phyloP scores from a whole-genome alignment of 139 green algal genomes.

The Limnomonas spitsbergensis region DNA sequence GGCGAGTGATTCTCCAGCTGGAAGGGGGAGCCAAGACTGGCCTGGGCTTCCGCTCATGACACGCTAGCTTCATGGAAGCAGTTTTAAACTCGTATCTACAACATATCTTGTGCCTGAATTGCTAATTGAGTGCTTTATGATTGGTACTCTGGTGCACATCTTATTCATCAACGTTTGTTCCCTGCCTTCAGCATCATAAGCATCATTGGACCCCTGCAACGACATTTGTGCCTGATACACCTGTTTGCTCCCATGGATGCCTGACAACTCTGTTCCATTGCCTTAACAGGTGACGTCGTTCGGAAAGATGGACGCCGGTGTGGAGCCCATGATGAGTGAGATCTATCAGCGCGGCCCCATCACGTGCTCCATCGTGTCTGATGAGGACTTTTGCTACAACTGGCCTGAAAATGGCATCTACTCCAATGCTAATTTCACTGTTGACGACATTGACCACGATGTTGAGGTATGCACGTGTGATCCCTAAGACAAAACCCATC shows the following conservation, averaged over 20 bases:
- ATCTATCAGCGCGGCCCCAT: slow-evolving; percentile 50
- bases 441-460: slow-evolving; percentile 51
- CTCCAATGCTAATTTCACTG: slow-evolving; percentile 26
- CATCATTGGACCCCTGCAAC: too few relatives aligned
- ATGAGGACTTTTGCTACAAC: slow-evolving; percentile 42
- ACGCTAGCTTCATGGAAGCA: background rate
- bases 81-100: too few relatives aligned
- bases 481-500: too few relatives aligned
- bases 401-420: slow-evolving; percentile 37
- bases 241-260: too few relatives aligned
- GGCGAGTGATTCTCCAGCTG: background rate
- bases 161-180: too few relatives aligned
- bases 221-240: too few relatives aligned
- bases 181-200: too few relatives aligned
- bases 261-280: too few relatives aligned
- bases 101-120: too few relatives aligned
- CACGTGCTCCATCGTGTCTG: slow-evolving; percentile 44
- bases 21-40: background rate
- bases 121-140: too few relatives aligned
- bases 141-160: too few relatives aligned
- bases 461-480: slow-evolving; percentile 15
- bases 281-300: background rate
- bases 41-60: background rate
- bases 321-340: slow-evolving; percentile 44
- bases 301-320: background rate